Percentiles rank a stretch among this genome's conserved stretches.
phyloP scores from a whole-genome alignment of 345 rosid genomes.

The Eucalyptus erythrocorys region DNA sequence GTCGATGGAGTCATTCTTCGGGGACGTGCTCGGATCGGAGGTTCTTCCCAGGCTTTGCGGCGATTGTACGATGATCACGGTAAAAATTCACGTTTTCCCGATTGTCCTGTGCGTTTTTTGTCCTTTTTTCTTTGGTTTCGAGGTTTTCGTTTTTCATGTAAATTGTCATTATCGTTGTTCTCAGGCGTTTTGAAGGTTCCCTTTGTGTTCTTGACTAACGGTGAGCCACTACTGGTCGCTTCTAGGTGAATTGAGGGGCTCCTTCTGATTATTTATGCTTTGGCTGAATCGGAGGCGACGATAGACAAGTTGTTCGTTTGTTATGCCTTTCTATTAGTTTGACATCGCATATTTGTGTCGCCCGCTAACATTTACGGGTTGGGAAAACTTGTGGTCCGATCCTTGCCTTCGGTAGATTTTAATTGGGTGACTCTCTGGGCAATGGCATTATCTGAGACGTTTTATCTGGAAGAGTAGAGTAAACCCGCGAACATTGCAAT shows the following conservation, averaged over 20 bases:
- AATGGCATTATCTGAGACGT: neutral
- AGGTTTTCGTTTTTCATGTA: neutral
- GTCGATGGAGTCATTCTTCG: constrained; percentile 81
- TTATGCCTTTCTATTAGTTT: neutral
- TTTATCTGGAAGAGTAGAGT: neutral
- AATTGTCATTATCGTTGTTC: neutral
- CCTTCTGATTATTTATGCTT: neutral
- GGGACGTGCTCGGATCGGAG: constrained; percentile 54
- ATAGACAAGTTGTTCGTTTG: neutral
- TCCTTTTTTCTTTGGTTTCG: neutral
- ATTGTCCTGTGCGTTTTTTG: neutral
- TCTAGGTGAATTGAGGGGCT: neutral
- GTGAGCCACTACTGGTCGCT: constrained; percentile 16
- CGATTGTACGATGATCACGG: constrained; percentile 50
- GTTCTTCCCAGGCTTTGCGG: constrained; percentile 46
- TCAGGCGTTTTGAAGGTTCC: constrained; percentile 68
- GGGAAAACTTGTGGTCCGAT: neutral
- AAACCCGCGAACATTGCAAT: neutral
- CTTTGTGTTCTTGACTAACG: constrained; percentile 69
- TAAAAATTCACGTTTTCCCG: neutral
- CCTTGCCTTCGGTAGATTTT: neutral
- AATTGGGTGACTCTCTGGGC: neutral
- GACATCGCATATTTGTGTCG: neutral
- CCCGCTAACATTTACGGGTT: rapidly evolving
- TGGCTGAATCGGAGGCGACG: neutral